These are phyloP conservation scores for Rhazya stricta DNA, from an alignment of 257 asterid species.

Conservation along the genomic window DNA sequence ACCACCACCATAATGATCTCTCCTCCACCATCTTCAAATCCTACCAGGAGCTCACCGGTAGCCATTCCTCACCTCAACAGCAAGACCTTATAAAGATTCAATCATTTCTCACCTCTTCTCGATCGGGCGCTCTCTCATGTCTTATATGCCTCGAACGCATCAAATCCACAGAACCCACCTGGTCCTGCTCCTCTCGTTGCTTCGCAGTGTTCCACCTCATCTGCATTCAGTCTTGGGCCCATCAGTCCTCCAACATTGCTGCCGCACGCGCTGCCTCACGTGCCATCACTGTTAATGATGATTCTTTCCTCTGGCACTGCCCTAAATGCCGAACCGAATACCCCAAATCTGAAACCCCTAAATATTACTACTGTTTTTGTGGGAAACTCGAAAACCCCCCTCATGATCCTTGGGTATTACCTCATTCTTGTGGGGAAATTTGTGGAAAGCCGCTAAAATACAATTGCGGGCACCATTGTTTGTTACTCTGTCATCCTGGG, in stretches of 20 bases:
- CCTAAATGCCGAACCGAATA: slow-evolving; percentile 91
- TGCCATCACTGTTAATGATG: slow-evolving; percentile 48
- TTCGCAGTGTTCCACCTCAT: slow-evolving; percentile 83
- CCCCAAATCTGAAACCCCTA: slow-evolving; percentile 59
- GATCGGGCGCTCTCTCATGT: slow-evolving; percentile 90
- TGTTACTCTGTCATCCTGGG: slow-evolving; percentile 86
- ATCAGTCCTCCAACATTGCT: slow-evolving; percentile 61
- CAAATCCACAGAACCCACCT: slow-evolving; percentile 76
- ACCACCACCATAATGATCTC: slow-evolving; percentile 46
- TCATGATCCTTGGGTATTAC: slow-evolving; percentile 88
- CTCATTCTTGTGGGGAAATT: slow-evolving; percentile 90
- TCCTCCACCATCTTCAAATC: slow-evolving; percentile 85
- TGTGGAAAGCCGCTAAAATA: slow-evolving; percentile 63
- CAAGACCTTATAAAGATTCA: slow-evolving; percentile 83
- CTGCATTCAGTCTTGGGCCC: slow-evolving; percentile 96
- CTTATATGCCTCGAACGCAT: slow-evolving; percentile 92
- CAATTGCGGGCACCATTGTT: slow-evolving; percentile 77
- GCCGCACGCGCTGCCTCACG: slow-evolving; percentile 77
- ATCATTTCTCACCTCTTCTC: slow-evolving; percentile 83
- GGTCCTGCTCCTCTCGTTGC: slow-evolving; percentile 88
- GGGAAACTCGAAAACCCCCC: slow-evolving; percentile 74
- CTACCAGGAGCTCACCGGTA: slow-evolving; percentile 54
- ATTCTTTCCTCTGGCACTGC: slow-evolving; percentile 71
- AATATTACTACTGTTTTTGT: slow-evolving; percentile 66
- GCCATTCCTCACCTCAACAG: slow-evolving; percentile 26